phyloP scores from a whole-genome alignment of 495 filamentous ascomycete species.

The Aspergillus ellipticus region DNA sequence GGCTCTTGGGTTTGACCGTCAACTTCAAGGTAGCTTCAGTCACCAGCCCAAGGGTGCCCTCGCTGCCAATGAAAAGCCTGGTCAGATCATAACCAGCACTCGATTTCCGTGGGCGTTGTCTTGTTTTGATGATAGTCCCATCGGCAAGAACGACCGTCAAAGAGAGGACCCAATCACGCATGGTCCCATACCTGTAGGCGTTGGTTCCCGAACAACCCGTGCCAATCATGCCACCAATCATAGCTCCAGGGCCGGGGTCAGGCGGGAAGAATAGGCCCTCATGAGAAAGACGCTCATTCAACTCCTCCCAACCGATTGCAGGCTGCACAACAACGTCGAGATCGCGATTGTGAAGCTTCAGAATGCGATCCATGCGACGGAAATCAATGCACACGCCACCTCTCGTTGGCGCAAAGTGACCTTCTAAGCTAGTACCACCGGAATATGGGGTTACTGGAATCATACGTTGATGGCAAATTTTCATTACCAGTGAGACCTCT shows the following conservation, averaged over 20 bases:
- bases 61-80: slow-evolving; percentile 59
- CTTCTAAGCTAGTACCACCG: slow-evolving; percentile 62
- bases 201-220: slow-evolving; percentile 66
- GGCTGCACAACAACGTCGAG: slow-evolving; percentile 66
- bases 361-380: slow-evolving; percentile 57
- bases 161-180: slow-evolving; percentile 65
- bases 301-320: slow-evolving; percentile 59
- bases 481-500: slow-evolving; percentile 59
- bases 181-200: slow-evolving; percentile 65
- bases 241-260: slow-evolving; percentile 63
- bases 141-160: slow-evolving; percentile 64
- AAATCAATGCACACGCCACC: slow-evolving; percentile 65
- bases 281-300: slow-evolving; percentile 56
- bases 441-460: slow-evolving; percentile 65
- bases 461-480: slow-evolving; percentile 54
- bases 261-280: slow-evolving; percentile 63
- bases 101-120: slow-evolving; percentile 62
- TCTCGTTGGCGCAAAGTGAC: slow-evolving; percentile 58
- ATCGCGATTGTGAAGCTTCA: slow-evolving; percentile 54
- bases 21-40: slow-evolving; percentile 63
- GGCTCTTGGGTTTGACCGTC: slow-evolving; percentile 58
- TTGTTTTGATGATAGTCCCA: slow-evolving; percentile 62
- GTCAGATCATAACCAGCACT: slow-evolving; percentile 66
- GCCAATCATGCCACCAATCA: slow-evolving; percentile 67
- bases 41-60: slow-evolving; percentile 62